Percentiles rank a stretch among this genome's conserved stretches.
phyloP scores from a whole-genome alignment of 805 yeast genomes.

The Candida qinlingensis region DNA sequence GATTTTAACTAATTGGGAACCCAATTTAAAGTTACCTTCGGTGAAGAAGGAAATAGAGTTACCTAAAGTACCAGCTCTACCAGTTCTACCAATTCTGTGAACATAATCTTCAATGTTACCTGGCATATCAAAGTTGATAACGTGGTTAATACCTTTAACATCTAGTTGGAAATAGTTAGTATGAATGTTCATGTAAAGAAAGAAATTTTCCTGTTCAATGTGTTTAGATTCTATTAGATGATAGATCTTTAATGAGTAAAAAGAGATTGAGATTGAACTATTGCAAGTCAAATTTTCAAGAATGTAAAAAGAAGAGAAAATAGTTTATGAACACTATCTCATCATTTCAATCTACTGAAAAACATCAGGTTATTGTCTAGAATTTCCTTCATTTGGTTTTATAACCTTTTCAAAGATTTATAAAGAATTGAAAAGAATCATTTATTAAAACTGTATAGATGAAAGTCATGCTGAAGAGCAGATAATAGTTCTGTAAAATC shows the following conservation, averaged over 20 bases:
- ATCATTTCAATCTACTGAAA: background rate
- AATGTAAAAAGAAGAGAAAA: no score
- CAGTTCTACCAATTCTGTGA: constrained; percentile 94
- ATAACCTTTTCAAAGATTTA: background rate
- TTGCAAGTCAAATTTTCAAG: no score
- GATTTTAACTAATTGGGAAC: constrained; percentile 84
- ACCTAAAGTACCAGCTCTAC: constrained; percentile 97
- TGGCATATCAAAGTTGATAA: constrained; percentile 96
- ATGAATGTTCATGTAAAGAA: constrained; percentile 1
- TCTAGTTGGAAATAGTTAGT: constrained; percentile 46
- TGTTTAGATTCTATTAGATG: no score
- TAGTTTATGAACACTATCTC: no score
- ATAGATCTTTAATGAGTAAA: no score
- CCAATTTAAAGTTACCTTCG: constrained; percentile 78
- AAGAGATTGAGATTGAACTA: no score
- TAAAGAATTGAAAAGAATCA: background rate
- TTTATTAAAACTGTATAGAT: constrained; percentile 11
- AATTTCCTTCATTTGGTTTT: background rate
- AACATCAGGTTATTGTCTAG: background rate
- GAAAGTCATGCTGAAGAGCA: constrained; percentile 4
- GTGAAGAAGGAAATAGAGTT: constrained; percentile 95
- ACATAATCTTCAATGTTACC: constrained; percentile 97
- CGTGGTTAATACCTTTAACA: constrained; percentile 94
- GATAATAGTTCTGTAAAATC: background rate
- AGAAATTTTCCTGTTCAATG: no score